Percentiles rank a stretch among this genome's conserved stretches.
These are phyloP conservation scores for Naematelia encephala DNA, from an alignment of 768 basidiomycete species.

Conservation along the genomic window DNA sequence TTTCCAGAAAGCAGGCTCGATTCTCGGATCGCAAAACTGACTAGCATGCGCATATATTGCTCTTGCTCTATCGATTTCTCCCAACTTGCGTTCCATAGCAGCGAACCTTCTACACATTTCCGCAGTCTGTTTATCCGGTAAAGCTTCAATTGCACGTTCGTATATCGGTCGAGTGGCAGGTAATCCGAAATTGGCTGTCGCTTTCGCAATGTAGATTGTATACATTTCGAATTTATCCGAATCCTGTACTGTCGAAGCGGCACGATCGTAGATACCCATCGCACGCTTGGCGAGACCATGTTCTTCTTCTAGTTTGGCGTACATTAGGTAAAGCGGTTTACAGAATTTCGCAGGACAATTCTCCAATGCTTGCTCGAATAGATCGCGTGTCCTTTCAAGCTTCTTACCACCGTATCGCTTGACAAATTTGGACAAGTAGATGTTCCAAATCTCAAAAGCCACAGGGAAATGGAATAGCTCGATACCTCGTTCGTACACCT, in stretches of 20 bases:
- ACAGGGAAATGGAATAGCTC: slow-evolving; percentile 97
- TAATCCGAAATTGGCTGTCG: slow-evolving; percentile 89
- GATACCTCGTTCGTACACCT: slow-evolving; percentile 95
- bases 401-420: slow-evolving; percentile 94
- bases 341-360: slow-evolving; percentile 93
- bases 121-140: slow-evolving; percentile 90
- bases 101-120: slow-evolving; percentile 98
- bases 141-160: slow-evolving; percentile 84
- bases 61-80: slow-evolving; percentile 96
- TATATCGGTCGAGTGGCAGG: slow-evolving; percentile 96
- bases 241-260: slow-evolving; percentile 76
- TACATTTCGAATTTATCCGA: slow-evolving; percentile 99
- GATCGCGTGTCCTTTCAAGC: slow-evolving; percentile 89
- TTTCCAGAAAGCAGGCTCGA: slow-evolving; percentile 83
- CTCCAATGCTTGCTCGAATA: slow-evolving; percentile 96
- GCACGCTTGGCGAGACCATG: slow-evolving; percentile 90
- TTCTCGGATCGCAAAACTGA: slow-evolving; percentile 94
- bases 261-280: slow-evolving; percentile 93
- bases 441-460: slow-evolving; percentile 99
- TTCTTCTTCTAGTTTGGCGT: slow-evolving; percentile 93
- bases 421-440: slow-evolving; percentile 93
- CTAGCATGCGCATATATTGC: slow-evolving; percentile 96
- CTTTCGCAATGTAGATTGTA: slow-evolving; percentile 95
- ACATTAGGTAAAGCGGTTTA: slow-evolving; percentile 93
- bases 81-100: slow-evolving; percentile 90